Percentiles rank a stretch among this genome's conserved stretches.
Evolutionary conservation across 1,284 basidiomycete species (phyloP).

Genomic region (Ustilago crameri): DNA sequence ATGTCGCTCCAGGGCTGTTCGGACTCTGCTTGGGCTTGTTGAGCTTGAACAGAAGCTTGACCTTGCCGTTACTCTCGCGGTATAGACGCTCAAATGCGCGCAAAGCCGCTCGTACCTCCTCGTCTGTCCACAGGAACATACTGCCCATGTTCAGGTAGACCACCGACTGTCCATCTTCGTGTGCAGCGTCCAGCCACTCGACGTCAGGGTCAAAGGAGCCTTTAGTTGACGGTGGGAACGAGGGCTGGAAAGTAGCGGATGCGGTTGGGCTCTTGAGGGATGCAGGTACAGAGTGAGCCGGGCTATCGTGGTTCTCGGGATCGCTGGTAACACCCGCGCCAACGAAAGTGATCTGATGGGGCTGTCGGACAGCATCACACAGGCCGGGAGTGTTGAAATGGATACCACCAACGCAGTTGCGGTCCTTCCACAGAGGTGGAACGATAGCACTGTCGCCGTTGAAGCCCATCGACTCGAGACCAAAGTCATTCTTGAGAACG

Average conservation of each 20-base stretch:
- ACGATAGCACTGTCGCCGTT: slow-evolving; percentile 37
- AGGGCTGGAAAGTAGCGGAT: slow-evolving; percentile 10
- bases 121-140: slow-evolving; percentile 57
- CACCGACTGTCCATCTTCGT: slow-evolving; percentile 44
- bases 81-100: slow-evolving; percentile 48
- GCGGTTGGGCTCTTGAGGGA: slow-evolving; percentile 7
- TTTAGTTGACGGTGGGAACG: not conserved
- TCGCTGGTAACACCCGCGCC: slow-evolving; percentile 24
- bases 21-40: slow-evolving; percentile 28
- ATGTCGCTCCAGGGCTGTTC: slow-evolving; percentile 14
- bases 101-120: slow-evolving; percentile 53
- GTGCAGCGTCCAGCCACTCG: slow-evolving; percentile 55
- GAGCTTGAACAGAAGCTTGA: slow-evolving; percentile 54
- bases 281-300: not conserved
- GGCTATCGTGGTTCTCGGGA: slow-evolving; percentile 27
- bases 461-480: slow-evolving; percentile 37
- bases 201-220: slow-evolving; percentile 22
- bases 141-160: slow-evolving; percentile 66
- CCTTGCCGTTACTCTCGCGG: slow-evolving; percentile 25
- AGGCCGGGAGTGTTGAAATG: slow-evolving; percentile 35
- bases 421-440: slow-evolving; percentile 39
- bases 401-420: slow-evolving; percentile 40
- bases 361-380: slow-evolving; percentile 34
- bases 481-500: slow-evolving; percentile 32
- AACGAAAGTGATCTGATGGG: slow-evolving; percentile 36